phyloP scores from a whole-genome alignment of 495 filamentous ascomycete species.

The Physcia stellaris region DNA sequence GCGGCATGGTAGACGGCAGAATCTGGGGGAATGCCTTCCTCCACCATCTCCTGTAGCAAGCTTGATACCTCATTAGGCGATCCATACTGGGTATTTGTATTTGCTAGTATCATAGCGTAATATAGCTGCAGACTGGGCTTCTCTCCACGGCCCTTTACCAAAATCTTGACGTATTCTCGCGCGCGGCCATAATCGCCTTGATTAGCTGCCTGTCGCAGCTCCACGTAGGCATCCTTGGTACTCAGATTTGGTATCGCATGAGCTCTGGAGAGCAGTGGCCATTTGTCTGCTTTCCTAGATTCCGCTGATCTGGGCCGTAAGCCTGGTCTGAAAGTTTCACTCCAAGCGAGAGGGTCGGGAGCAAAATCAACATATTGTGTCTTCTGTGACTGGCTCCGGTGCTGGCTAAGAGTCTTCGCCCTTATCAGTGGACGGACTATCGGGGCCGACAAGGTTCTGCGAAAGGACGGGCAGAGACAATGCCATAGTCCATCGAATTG shows the following conservation, averaged over 20 bases:
- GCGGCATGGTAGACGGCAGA: conserved; percentile 54
- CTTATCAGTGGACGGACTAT: background rate
- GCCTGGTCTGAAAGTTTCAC: background rate
- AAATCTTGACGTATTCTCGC: conserved; percentile 7
- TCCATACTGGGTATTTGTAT: conserved; percentile 46
- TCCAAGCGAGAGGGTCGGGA: background rate
- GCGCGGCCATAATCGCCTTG: conserved; percentile 8
- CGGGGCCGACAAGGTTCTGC: conserved; percentile 5
- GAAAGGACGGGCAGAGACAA: conserved; percentile 50
- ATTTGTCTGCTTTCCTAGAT: background rate
- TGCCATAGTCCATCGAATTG: conserved; percentile 52
- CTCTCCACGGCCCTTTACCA: conserved; percentile 49
- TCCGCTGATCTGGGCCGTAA: background rate
- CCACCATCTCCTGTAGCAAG: conserved; percentile 59
- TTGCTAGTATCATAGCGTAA: conserved; percentile 56
- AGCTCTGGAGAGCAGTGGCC: background rate
- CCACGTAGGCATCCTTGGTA: conserved; percentile 5
- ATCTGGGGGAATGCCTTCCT: conserved; percentile 43
- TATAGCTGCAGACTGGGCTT: conserved; percentile 55
- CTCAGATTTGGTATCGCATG: background rate
- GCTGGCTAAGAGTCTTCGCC: background rate
- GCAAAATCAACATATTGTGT: background rate
- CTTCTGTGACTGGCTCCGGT: background rate
- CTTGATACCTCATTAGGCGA: conserved; percentile 43
- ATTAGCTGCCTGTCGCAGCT: conserved; percentile 6